Conservation (phyloP, 1,284 basidiomycete species). For the Leccinum pseudoinsigne region DNA sequence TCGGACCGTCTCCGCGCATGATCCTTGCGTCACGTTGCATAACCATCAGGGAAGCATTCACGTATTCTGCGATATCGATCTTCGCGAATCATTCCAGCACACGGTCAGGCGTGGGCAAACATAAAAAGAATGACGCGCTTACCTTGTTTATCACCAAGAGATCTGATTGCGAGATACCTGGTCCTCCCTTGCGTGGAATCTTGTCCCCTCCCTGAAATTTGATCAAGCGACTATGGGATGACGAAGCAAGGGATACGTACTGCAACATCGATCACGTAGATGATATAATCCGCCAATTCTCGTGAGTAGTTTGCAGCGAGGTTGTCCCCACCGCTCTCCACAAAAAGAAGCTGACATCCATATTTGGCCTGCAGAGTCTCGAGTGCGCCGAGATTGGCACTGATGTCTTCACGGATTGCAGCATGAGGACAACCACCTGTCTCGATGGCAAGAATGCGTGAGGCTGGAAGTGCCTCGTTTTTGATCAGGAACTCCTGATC, state of each 20-base stretch:
- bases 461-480: conserved; percentile 83
- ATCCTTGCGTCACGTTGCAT: conserved; percentile 93
- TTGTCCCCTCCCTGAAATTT: conserved; percentile 85
- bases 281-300: conserved; percentile 97
- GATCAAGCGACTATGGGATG: conserved; percentile 10
- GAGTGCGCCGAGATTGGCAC: conserved; percentile 93
- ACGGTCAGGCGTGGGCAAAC: background rate
- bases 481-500: conserved; percentile 97
- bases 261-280: conserved; percentile 88
- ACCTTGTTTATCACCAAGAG: conserved; percentile 96
- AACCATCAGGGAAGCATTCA: conserved; percentile 91
- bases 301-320: conserved; percentile 95
- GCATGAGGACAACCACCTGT: conserved; percentile 96
- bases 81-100: conserved; percentile 34
- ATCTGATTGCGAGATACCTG: conserved; percentile 95
- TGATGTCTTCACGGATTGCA: conserved; percentile 96
- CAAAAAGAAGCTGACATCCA: conserved; percentile 83
- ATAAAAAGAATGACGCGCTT: conserved; percentile 13
- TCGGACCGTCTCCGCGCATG: conserved; percentile 95
- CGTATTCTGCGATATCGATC: conserved; percentile 92
- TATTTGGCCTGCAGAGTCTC: conserved; percentile 95
- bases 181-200: conserved; percentile 96
- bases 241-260: conserved; percentile 39
- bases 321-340: conserved; percentile 97
- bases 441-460: conserved; percentile 94